These are phyloP conservation scores for Pisolithus thermaeus DNA, from an alignment of 1,284 basidiomycete genomes.

Conservation along the genomic window DNA sequence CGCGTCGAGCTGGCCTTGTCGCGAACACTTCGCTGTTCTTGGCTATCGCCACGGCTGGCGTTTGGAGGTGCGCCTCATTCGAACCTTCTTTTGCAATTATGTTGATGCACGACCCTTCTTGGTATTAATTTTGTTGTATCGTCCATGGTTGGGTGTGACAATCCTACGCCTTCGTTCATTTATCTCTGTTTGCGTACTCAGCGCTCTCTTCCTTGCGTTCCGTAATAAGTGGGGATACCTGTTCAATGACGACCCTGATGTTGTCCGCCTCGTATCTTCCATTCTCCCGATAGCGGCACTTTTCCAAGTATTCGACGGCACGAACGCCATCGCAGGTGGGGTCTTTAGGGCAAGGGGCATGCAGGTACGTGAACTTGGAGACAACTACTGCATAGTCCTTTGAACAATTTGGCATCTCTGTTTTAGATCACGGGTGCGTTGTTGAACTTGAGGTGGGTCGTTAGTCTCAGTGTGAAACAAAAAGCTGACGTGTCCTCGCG, in stretches of 20 bases:
- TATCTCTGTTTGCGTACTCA: constrained; percentile 21
- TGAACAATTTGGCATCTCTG: neutral
- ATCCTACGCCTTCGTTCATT: too few species aligned
- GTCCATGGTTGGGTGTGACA: neutral
- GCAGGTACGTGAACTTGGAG: constrained; percentile 36
- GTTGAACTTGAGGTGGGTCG: constrained; percentile 47
- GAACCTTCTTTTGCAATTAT: constrained; percentile 7
- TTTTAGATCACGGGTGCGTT: constrained; percentile 50
- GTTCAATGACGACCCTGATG: constrained; percentile 82
- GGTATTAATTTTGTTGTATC: constrained; percentile 42
- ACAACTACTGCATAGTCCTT: neutral
- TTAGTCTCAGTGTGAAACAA: neutral
- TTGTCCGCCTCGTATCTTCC: constrained; percentile 60
- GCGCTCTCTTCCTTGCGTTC: constrained; percentile 68
- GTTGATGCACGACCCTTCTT: too few species aligned
- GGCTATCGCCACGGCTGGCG: constrained; percentile 49
- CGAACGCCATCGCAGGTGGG: constrained; percentile 63
- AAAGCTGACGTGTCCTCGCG: constrained; percentile 13
- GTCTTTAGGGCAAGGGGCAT: constrained; percentile 78
- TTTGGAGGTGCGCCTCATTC: constrained; percentile 50
- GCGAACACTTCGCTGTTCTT: constrained; percentile 59
- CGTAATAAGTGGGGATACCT: constrained; percentile 72
- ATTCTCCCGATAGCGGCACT: constrained; percentile 74
- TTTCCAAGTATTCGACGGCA: constrained; percentile 82
- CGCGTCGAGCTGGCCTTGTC: constrained; percentile 62